Percentiles rank a stretch among this genome's conserved stretches.
Evolutionary conservation across 148 eudicot species (phyloP).

Genomic region (Chenopodium suecicum): DNA sequence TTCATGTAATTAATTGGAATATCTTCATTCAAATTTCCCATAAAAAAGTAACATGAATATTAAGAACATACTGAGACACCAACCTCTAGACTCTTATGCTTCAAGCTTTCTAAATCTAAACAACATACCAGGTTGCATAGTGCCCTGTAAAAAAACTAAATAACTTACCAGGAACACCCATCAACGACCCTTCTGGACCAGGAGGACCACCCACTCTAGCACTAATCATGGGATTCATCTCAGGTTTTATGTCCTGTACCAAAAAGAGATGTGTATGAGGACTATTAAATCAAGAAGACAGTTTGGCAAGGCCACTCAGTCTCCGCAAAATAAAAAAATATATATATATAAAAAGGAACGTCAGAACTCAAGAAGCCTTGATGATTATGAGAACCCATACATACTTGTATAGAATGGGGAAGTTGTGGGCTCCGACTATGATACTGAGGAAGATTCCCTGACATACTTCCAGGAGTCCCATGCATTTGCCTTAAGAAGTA

Average conservation of each 20-base stretch:
- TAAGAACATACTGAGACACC: background rate
- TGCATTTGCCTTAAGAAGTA: slow-evolving; percentile 39
- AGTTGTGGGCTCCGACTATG: slow-evolving; percentile 36
- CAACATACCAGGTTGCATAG: slow-evolving; percentile 42
- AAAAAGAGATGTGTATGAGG: slow-evolving; percentile 7
- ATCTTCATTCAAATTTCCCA: background rate
- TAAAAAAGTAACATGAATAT: background rate
- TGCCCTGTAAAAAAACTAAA: background rate
- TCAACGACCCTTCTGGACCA: slow-evolving; percentile 67
- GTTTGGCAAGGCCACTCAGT: background rate
- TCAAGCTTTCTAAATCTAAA: background rate
- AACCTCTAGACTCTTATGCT: background rate
- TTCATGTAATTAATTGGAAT: background rate
- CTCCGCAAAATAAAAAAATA: background rate
- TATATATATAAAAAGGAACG: background rate
- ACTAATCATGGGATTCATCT: slow-evolving; percentile 58
- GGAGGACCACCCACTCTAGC: slow-evolving; percentile 52
- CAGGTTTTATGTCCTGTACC: slow-evolving; percentile 59
- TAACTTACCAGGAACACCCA: slow-evolving; percentile 67
- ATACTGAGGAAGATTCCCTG: slow-evolving; percentile 36
- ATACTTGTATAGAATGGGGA: slow-evolving; percentile 42
- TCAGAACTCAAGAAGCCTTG: background rate
- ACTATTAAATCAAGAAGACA: background rate
- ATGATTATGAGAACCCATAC: background rate
- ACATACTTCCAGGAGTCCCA: slow-evolving; percentile 37